Conservation (phyloP, 2,329 filamentous ascomycete species). For the Talaromyces sp. region DNA sequence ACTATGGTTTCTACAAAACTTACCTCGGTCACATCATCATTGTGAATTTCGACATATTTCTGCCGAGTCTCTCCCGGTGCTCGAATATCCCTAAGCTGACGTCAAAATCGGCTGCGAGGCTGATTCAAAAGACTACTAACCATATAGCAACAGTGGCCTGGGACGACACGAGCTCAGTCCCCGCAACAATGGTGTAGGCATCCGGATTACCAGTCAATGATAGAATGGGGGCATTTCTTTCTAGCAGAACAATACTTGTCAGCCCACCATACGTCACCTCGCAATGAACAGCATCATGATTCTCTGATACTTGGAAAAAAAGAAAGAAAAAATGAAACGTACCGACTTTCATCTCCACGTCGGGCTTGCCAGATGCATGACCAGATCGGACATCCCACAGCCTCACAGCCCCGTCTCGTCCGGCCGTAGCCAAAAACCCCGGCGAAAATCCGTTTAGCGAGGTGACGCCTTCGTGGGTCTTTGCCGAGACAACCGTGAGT, state of each 20-base stretch:
- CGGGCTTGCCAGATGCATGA: conserved; percentile 18
- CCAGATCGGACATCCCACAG: conserved; percentile 35
- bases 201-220: conserved; percentile 45
- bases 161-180: conserved; percentile 47
- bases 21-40: conserved; percentile 56
- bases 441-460: conserved; percentile 23
- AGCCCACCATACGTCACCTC: background rate
- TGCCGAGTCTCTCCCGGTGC: conserved; percentile 28
- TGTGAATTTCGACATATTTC: conserved; percentile 43
- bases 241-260: conserved; percentile 21
- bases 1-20: conserved; percentile 11
- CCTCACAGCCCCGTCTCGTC: conserved; percentile 36
- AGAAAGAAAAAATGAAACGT: background rate
- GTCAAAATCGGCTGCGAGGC: conserved; percentile 15
- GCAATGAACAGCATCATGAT: background rate
- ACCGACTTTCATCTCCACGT: conserved; percentile 31
- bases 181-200: conserved; percentile 47
- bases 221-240: conserved; percentile 46
- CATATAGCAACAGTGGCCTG: conserved; percentile 39
- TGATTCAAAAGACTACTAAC: conserved; percentile 24
- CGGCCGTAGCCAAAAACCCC: conserved; percentile 29
- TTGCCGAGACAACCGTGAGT: conserved; percentile 21
- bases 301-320: background rate
- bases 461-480: conserved; percentile 34
- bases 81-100: conserved; percentile 37